These are phyloP conservation scores for Candida tropicalis DNA, from an alignment of 1,139 yeast species.

Conservation along the genomic window DNA sequence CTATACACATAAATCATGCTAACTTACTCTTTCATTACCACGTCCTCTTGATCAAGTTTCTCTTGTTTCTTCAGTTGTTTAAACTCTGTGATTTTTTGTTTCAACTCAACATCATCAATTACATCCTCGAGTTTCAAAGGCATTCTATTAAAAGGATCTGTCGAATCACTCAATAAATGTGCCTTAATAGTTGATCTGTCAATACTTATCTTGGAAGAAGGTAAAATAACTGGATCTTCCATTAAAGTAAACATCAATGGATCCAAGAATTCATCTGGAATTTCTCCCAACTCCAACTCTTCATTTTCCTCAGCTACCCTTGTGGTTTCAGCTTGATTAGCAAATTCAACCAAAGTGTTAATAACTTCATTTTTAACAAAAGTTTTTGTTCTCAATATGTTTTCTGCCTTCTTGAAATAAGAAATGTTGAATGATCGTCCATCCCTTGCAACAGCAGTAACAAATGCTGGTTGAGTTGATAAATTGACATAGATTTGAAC, in stretches of 20 bases:
- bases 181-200: constrained; percentile 93
- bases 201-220: constrained; percentile 79
- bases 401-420: constrained; percentile 70
- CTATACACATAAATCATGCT: background rate
- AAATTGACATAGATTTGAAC: constrained; percentile 78
- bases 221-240: constrained; percentile 94
- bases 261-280: constrained; percentile 95
- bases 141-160: constrained; percentile 95
- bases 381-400: constrained; percentile 61
- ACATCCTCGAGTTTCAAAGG: constrained; percentile 92
- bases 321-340: constrained; percentile 61
- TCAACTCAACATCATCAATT: constrained; percentile 70
- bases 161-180: constrained; percentile 89
- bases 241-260: constrained; percentile 94
- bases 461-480: constrained; percentile 62
- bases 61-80: constrained; percentile 39
- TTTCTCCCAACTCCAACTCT: constrained; percentile 86
- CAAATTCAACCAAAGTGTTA: constrained; percentile 54
- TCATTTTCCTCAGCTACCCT: constrained; percentile 72
- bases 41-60: constrained; percentile 20
- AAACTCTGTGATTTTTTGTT: constrained; percentile 60
- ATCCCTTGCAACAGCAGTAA: constrained; percentile 84
- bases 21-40: constrained; percentile 21
- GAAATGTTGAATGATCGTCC: constrained; percentile 77
- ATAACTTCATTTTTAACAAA: constrained; percentile 57